A percentile compares a stretch with the other conserved stretches of the same genome.
phyloP scores from a whole-genome alignment of 2,329 filamentous ascomycete genomes.

The Fusarium bulbicola region DNA sequence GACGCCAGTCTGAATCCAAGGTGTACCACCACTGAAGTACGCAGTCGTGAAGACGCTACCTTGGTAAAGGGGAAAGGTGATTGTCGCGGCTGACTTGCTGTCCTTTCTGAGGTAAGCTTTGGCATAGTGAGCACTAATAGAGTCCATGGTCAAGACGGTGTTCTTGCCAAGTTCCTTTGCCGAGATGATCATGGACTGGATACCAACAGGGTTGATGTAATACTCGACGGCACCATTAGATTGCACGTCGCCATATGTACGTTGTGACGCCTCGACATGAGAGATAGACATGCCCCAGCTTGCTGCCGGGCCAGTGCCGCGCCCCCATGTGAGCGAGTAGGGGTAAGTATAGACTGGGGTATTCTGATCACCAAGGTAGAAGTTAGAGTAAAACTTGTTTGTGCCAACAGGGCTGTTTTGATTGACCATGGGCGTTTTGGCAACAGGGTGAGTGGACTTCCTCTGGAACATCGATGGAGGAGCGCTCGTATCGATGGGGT shows the following conservation, averaged over 20 bases:
- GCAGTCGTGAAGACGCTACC: constrained; percentile 90
- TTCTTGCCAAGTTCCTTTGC: constrained; percentile 74
- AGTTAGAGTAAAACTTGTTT: constrained; percentile 85
- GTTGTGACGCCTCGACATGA: constrained; percentile 74
- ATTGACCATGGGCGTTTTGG: constrained; percentile 62
- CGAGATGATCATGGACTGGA: constrained; percentile 83
- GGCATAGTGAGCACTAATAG: constrained; percentile 65
- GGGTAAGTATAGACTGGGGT: constrained; percentile 79
- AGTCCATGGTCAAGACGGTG: constrained; percentile 65
- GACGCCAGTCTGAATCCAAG: constrained; percentile 77
- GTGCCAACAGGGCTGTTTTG: constrained; percentile 67
- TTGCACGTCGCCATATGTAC: constrained; percentile 70
- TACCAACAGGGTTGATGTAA: constrained; percentile 83
- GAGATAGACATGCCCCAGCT: constrained; percentile 84
- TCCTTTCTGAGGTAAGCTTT: constrained; percentile 73
- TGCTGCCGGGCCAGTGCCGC: constrained; percentile 66
- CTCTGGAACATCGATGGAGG: constrained; percentile 59
- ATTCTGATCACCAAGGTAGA: constrained; percentile 78
- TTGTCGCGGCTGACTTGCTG: constrained; percentile 61
- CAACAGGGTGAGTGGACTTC: constrained; percentile 66
- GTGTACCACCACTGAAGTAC: constrained; percentile 74
- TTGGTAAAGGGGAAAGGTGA: constrained; percentile 86
- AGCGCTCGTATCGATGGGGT: constrained; percentile 61
- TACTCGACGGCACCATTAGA: constrained; percentile 70
- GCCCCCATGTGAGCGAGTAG: constrained; percentile 75